Conservation (phyloP, 441 rosid genomes). For the Erysimum cheiri region DNA sequence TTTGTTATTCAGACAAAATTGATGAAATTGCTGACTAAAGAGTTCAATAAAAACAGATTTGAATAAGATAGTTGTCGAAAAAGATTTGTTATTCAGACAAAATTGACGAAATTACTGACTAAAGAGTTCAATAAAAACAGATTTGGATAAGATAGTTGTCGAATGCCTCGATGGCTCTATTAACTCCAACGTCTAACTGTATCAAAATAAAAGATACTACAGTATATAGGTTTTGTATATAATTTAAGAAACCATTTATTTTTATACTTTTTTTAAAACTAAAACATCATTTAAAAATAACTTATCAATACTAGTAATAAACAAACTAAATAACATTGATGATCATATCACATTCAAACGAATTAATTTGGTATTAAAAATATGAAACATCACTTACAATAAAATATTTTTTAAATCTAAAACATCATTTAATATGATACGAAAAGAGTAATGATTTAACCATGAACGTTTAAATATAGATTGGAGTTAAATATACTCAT, state of each 20-base stretch:
- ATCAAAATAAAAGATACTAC: too few relatives aligned
- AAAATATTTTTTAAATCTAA: background rate
- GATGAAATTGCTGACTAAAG: constrained; percentile 2
- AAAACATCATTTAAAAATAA: too few relatives aligned
- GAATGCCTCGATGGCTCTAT: too few relatives aligned
- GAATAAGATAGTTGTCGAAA: background rate
- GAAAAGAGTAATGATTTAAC: background rate
- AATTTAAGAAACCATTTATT: too few relatives aligned
- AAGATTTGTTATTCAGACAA: background rate
- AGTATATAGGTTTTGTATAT: too few relatives aligned
- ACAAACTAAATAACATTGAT: background rate
- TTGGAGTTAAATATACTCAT: background rate
- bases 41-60: background rate
- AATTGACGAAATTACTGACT: background rate
- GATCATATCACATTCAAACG: background rate
- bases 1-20: background rate
- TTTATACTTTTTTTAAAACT: too few relatives aligned
- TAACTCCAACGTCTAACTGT: too few relatives aligned
- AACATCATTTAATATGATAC: background rate
- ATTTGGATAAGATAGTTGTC: background rate
- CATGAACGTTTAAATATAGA: background rate
- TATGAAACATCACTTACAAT: background rate
- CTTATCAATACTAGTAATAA: too few relatives aligned
- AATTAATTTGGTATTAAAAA: background rate
- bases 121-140: background rate